Percentiles rank a stretch among this genome's conserved stretches.
phyloP scores from a whole-genome alignment of 208 protist genomes.

The Leishmania turanica region DNA sequence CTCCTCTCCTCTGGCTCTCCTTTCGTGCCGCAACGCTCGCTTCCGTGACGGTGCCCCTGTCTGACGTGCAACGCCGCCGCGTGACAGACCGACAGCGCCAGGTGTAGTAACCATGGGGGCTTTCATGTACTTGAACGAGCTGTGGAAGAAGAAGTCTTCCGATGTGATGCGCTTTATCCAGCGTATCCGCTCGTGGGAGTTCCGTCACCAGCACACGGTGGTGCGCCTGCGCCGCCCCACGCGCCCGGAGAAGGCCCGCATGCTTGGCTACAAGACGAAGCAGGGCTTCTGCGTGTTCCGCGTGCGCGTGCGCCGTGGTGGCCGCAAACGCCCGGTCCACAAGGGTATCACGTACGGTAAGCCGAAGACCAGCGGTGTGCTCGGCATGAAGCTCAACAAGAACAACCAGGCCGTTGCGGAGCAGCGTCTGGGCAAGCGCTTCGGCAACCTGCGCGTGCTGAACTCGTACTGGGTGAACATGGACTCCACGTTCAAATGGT shows the following conservation, averaged over 20 bases:
- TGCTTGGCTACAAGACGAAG: constrained; percentile 99
- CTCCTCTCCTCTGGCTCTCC: not conserved
- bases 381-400: constrained; percentile 97
- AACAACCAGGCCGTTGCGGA: constrained; percentile 97
- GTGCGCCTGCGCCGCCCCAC: constrained; percentile 96
- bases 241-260: constrained; percentile 99
- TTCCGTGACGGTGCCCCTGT: not conserved
- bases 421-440: constrained; percentile 96
- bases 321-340: constrained; percentile 96
- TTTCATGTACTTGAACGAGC: constrained; percentile 99
- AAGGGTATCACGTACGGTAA: constrained; percentile 99
- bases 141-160: constrained; percentile 99
- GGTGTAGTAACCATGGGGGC: constrained; percentile 92
- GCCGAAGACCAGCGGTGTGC: constrained; percentile 97
- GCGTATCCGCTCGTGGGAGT: constrained; percentile 99
- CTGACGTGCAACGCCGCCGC: not conserved
- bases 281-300: constrained; percentile 99
- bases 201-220: constrained; percentile 95
- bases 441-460: constrained; percentile 98
- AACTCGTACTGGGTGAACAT: constrained; percentile 99
- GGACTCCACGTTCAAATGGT: constrained; percentile 98
- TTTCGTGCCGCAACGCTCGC: not conserved
- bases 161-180: constrained; percentile 99
- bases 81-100: not conserved
- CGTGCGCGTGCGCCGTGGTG: constrained; percentile 98